Evolutionary conservation across 441 rosid species (phyloP).

Genomic region (Isatis lusitanica): DNA sequence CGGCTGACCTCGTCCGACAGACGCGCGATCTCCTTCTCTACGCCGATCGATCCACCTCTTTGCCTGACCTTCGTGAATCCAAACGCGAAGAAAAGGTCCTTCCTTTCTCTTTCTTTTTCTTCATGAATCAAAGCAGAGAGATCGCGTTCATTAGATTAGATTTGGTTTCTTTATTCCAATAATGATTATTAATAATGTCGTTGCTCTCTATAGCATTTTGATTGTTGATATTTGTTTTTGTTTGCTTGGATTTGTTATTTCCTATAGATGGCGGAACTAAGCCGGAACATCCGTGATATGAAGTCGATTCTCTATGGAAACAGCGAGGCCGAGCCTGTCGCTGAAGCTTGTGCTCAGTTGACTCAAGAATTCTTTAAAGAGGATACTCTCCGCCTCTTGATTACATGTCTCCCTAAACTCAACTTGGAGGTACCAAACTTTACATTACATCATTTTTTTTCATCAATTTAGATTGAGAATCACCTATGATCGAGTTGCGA

Average conservation of each 20-base stretch:
- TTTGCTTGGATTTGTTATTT: neutral
- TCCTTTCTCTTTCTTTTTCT: neutral
- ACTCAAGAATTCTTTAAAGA: constrained; percentile 91
- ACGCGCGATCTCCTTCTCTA: constrained; percentile 82
- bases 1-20: constrained; percentile 79
- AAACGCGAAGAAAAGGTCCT: constrained; percentile 91
- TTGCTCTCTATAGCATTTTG: neutral
- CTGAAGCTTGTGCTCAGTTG: constrained; percentile 87
- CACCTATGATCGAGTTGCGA: neutral
- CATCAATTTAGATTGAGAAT: neutral
- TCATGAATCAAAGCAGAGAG: neutral
- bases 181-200: neutral
- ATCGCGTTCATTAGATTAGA: neutral
- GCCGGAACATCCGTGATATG: constrained; percentile 77
- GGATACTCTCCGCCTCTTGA: constrained; percentile 73
- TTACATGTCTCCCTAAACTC: constrained; percentile 76
- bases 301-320: constrained; percentile 86
- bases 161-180: neutral
- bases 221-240: neutral
- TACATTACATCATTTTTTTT: neutral
- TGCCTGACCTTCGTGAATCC: constrained; percentile 53
- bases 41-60: constrained; percentile 38
- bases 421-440: constrained; percentile 66
- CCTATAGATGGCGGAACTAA: constrained; percentile 71
- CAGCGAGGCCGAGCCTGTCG: constrained; percentile 89